Conservation (phyloP, 2,329 filamentous ascomycete species). For the Ascochyta clinopodiicola region DNA sequence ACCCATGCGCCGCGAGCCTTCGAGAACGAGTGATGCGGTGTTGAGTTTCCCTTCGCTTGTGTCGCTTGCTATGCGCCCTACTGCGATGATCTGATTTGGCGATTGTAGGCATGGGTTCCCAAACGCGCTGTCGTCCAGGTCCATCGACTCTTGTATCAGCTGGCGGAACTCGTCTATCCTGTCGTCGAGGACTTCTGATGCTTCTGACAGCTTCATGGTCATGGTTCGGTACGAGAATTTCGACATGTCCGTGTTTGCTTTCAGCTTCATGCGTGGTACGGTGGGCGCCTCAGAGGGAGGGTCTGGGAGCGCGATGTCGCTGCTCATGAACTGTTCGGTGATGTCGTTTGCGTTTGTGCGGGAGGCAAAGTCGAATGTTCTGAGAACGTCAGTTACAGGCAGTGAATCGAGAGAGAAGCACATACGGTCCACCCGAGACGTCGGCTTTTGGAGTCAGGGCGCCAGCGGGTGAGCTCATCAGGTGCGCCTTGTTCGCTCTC, state of each 20-base stretch:
- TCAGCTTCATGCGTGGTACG: conserved; percentile 82
- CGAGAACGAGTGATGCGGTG: conserved; percentile 81
- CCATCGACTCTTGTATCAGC: conserved; percentile 76
- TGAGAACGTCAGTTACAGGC: conserved; percentile 36
- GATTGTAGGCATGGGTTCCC: conserved; percentile 86
- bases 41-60: conserved; percentile 86
- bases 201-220: conserved; percentile 92
- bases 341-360: conserved; percentile 81
- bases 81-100: conserved; percentile 84
- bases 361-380: conserved; percentile 73
- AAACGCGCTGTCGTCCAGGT: conserved; percentile 79
- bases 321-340: conserved; percentile 78
- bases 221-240: conserved; percentile 92
- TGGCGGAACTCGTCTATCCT: conserved; percentile 87
- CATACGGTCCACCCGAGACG: conserved; percentile 50
- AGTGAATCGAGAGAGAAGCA: background rate
- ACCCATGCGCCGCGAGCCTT: conserved; percentile 84
- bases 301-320: conserved; percentile 70
- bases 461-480: conserved; percentile 59
- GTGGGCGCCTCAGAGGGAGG: conserved; percentile 73
- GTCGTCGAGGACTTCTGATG: conserved; percentile 92
- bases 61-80: conserved; percentile 91
- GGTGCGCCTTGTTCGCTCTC: conserved; percentile 51
- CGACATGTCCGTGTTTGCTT: conserved; percentile 84
- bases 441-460: conserved; percentile 43